Conservation (phyloP, 75 land plant genomes). For the Sequoiadendron giganteum region DNA sequence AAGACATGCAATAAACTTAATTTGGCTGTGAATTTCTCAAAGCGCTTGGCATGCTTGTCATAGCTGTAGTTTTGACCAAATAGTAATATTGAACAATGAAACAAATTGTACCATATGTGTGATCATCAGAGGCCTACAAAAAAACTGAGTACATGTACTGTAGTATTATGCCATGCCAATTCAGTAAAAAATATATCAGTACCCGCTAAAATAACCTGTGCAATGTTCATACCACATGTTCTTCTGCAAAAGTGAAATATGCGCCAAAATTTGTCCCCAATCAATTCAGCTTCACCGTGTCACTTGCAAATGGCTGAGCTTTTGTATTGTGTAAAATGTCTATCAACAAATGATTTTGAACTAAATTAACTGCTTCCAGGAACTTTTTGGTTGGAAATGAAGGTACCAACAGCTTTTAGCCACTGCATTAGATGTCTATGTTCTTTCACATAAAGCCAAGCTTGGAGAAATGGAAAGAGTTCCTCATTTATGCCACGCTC, state of each 20-base stretch:
- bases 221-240: background rate
- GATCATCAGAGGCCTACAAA: background rate
- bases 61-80: background rate
- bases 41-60: background rate
- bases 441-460: conserved; percentile 84
- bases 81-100: background rate
- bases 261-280: background rate
- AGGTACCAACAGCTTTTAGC: conserved; percentile 55
- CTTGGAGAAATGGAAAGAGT: conserved; percentile 71
- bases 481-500: conserved; percentile 65
- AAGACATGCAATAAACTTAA: background rate
- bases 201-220: background rate
- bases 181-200: background rate
- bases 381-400: conserved; percentile 28
- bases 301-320: background rate
- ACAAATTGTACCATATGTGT: background rate
- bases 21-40: background rate
- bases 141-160: background rate
- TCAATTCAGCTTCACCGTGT: background rate
- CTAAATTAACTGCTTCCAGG: background rate
- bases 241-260: background rate
- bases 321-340: background rate
- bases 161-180: background rate
- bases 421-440: conserved; percentile 60
- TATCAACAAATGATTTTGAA: background rate